Conservation (phyloP, 169 alveolate genomes). For the Eimeria necatrix region DNA sequence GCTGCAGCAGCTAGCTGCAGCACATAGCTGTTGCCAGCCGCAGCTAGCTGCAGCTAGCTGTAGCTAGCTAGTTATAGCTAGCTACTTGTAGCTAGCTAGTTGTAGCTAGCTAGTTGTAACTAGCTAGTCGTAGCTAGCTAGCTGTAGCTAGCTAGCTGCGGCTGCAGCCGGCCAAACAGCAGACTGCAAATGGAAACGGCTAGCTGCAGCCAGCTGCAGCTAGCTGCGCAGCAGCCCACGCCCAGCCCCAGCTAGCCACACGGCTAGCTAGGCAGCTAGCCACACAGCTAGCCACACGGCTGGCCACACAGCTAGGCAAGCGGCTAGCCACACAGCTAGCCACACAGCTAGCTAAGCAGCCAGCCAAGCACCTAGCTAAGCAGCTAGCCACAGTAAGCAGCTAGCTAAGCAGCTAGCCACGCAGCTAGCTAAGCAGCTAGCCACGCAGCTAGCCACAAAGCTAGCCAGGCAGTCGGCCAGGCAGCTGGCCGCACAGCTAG, state of each 20-base stretch:
- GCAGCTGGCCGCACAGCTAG: no score
- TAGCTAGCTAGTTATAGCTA: neutral
- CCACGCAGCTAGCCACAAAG: no score
- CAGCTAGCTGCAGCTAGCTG: neutral
- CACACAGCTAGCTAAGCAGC: no score
- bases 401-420: no score
- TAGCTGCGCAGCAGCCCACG: neutral
- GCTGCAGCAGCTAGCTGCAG: neutral
- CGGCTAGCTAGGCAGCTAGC: no score
- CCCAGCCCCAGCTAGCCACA: no score
- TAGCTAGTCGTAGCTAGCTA: neutral
- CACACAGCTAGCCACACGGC: no score
- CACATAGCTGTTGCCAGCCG: neutral
- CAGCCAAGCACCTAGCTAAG: no score
- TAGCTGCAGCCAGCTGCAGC: neutral
- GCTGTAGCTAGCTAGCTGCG: neutral
- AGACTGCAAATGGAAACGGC: neutral
- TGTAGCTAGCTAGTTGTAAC: neutral
- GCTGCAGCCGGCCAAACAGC: neutral
- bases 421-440: no score
- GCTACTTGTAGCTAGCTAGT: neutral
- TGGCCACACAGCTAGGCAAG: no score
- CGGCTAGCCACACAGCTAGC: no score
- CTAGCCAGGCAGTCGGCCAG: neutral
- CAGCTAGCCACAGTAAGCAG: neutral